These are phyloP conservation scores for Xylaria sp. DNA, from an alignment of 2,329 filamentous ascomycete species.

Conservation along the genomic window DNA sequence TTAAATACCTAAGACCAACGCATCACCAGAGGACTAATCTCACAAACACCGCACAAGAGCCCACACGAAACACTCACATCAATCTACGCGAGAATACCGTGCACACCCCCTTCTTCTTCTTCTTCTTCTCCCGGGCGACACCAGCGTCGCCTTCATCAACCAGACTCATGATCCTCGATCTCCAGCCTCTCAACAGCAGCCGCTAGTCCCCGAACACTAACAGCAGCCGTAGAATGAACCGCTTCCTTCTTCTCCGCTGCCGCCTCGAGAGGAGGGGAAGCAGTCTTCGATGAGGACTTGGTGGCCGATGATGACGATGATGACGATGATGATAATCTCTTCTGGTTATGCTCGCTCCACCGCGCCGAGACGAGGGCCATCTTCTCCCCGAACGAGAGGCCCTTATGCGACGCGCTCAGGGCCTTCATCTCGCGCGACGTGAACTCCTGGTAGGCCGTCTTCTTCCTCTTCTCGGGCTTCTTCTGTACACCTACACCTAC, in stretches of 20 bases:
- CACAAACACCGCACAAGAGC: not conserved
- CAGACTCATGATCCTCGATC: conserved; percentile 40
- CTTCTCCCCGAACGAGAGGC: conserved; percentile 69
- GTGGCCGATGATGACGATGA: too few relatives aligned
- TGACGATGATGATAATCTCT: conserved; percentile 60
- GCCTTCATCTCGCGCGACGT: conserved; percentile 45
- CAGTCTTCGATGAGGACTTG: too few relatives aligned
- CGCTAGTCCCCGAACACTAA: conserved; percentile 73
- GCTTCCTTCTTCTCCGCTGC: conserved; percentile 23
- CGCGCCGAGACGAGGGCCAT: conserved; percentile 73
- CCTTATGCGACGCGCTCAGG: conserved; percentile 44
- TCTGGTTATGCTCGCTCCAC: conserved; percentile 68
- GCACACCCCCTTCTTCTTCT: not conserved
- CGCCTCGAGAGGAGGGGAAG: conserved; percentile 45
- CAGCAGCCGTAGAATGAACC: conserved; percentile 1
- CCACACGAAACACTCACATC: not conserved
- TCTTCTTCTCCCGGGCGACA: conserved; percentile 13
- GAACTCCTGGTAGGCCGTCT: conserved; percentile 53
- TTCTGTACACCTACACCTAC: conserved; percentile 4
- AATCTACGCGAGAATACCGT: conserved; percentile 32
- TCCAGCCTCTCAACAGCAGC: conserved; percentile 66
- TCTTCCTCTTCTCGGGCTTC: conserved; percentile 43
- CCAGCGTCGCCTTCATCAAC: not conserved
- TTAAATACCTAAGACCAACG: not conserved
- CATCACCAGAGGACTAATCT: not conserved